A percentile compares a stretch with the other conserved stretches of the same genome.
These are phyloP conservation scores for Mycena albidolilacea DNA, from an alignment of 768 basidiomycete genomes.

Conservation along the genomic window DNA sequence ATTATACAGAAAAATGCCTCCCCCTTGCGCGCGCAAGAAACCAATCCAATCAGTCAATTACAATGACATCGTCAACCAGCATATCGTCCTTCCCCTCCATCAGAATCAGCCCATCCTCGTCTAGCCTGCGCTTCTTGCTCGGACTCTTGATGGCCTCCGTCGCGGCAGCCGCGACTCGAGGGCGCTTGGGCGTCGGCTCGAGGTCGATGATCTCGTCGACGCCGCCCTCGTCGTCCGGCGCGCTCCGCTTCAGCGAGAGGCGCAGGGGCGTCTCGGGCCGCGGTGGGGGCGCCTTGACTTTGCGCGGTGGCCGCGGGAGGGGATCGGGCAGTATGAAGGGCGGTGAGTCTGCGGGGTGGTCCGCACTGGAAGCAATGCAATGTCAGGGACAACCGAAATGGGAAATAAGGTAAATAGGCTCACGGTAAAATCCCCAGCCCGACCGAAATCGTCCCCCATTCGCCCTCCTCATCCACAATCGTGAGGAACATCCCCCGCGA, in stretches of 20 bases:
- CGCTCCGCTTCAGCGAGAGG: conserved; percentile 67
- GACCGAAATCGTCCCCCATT: conserved; percentile 78
- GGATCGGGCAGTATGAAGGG: conserved; percentile 77
- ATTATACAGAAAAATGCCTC: not conserved
- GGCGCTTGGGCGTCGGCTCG: conserved; percentile 73
- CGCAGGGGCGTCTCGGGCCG: conserved; percentile 60
- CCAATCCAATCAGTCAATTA: conserved; percentile 55
- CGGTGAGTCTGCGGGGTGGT: conserved; percentile 66
- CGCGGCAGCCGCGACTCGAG: conserved; percentile 45
- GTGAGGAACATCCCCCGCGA: conserved; percentile 89
- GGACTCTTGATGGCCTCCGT: conserved; percentile 58
- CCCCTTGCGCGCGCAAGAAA: not conserved
- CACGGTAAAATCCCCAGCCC: conserved; percentile 81
- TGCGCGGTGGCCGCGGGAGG: conserved; percentile 69
- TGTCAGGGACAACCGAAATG: conserved; percentile 15
- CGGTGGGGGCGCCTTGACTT: conserved; percentile 56
- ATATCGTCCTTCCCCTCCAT: conserved; percentile 71
- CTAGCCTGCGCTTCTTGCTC: conserved; percentile 75
- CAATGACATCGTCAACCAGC: conserved; percentile 71
- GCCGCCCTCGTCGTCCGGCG: conserved; percentile 65
- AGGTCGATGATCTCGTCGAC: conserved; percentile 69
- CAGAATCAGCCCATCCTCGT: conserved; percentile 82
- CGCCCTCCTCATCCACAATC: conserved; percentile 91
- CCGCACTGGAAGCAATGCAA: conserved; percentile 58
- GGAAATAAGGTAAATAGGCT: conserved; percentile 49